Evolutionary conservation across 805 yeast species (phyloP), one percentile per base, ranked within the genome.

Genomic region (Nakazawaea pomicola): DNA sequence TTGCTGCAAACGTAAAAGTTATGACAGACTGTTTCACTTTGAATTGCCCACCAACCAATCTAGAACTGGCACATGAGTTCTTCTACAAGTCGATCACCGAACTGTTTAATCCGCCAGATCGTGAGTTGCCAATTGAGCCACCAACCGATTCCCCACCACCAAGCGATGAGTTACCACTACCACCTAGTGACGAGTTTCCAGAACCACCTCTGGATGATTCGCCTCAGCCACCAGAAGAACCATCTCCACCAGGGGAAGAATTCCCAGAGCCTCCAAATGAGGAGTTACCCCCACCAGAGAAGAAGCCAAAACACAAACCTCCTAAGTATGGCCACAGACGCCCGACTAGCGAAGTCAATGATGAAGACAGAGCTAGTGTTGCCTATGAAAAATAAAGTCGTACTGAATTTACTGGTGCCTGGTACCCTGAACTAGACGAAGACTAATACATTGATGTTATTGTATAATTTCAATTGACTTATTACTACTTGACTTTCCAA

Each of bases 11-110:
- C 30, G 61, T 61, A 36, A 62, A 62, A 9, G 50, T 65, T 5
- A 44, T 72, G 14, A 51, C 69, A 18, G 72, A 68, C 4, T 73
- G 79, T 47, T 52, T 72, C 23, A 12, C 12, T 12, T n/a, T 18
- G 4, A 14, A 16, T 4, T 40, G 43, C 20, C 31, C 28, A 14
- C 16, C 24, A 4, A 12, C 12, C 7, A 19, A 41, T 54, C 45
- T 40, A 4, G 36, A 48, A 25, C 53, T 54, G 38, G 51, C 56
- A 2, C 31, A 14, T 12, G n/a, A n/a, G n/a, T n/a, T n/a, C n/a
- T n/a, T n/a, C n/a, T n/a, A n/a, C n/a, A n/a, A n/a, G n/a, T n/a
- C n/a, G n/a, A n/a, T n/a, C n/a, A n/a, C n/a, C n/a, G n/a, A n/a
- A n/a, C n/a, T n/a, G n/a, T n/a, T n/a, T n/a, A n/a, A n/a, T n/a